phyloP scores from a whole-genome alignment of 192 early-diverging fungal species.

The Spinellus fusiger region DNA sequence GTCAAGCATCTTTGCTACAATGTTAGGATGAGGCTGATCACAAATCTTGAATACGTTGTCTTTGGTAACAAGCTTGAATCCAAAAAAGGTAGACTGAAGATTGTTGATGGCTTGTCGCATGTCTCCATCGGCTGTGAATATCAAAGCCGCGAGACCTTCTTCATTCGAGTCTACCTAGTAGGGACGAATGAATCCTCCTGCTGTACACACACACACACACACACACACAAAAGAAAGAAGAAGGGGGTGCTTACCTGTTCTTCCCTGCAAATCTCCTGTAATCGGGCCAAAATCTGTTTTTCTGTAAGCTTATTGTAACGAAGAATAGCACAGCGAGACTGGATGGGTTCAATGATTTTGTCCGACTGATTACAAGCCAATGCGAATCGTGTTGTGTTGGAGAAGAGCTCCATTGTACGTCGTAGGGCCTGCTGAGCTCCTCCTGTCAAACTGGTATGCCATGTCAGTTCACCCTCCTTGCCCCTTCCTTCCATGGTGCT shows the following conservation, averaged over 20 bases:
- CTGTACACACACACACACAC: no score
- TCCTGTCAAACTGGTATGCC: conserved; percentile 80
- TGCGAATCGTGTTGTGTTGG: conserved; percentile 91
- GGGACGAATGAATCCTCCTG: no score
- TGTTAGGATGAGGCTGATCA: conserved; percentile 91
- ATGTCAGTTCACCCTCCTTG: not conserved
- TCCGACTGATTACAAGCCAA: conserved; percentile 93
- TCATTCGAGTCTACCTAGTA: conserved; percentile 72
- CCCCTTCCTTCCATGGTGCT: not conserved
- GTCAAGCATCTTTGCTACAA: conserved; percentile 70
- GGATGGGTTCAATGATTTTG: conserved; percentile 99
- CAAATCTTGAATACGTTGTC: conserved; percentile 97
- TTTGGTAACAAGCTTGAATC: conserved; percentile 77
- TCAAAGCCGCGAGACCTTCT: conserved; percentile 87
- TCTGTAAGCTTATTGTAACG: conserved; percentile 77
- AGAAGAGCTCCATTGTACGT: conserved; percentile 97
- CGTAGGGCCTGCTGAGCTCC: conserved; percentile 96
- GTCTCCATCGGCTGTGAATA: conserved; percentile 96
- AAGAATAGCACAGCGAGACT: conserved; percentile 90
- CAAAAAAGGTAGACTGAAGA: conserved; percentile 83
- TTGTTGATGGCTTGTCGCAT: conserved; percentile 99
- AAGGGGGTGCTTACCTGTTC: conserved; percentile 56
- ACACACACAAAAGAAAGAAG: not conserved
- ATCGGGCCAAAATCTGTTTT: conserved; percentile 70
- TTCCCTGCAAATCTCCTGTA: conserved; percentile 75